Evolutionary conservation across 1,284 basidiomycete species (phyloP).

Genomic region (Sporisorium exsertum): DNA sequence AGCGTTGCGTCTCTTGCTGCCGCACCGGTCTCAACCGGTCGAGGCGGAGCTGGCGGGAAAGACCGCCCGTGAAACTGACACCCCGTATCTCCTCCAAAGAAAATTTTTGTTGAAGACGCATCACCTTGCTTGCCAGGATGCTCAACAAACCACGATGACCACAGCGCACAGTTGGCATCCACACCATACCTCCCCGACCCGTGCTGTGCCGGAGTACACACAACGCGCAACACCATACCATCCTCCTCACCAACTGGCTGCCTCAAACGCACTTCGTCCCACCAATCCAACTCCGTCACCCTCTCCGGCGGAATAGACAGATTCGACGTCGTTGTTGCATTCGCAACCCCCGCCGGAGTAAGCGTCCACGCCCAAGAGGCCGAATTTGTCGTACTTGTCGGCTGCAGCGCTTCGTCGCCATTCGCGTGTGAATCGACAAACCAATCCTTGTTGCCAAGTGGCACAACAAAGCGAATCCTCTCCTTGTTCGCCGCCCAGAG

Average conservation of each 20-base stretch:
- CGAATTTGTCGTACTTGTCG: constrained; percentile 1
- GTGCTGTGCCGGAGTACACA: constrained; percentile 67
- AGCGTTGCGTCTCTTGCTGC: constrained; percentile 5
- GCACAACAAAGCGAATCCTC: constrained; percentile 59
- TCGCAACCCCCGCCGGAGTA: constrained; percentile 15
- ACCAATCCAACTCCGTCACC: constrained; percentile 65
- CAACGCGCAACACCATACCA: constrained; percentile 15
- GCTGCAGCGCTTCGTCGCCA: background rate
- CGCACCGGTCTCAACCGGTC: constrained; percentile 7
- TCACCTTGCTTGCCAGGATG: constrained; percentile 11
- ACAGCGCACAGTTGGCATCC: constrained; percentile 57
- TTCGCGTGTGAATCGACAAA: constrained; percentile 31
- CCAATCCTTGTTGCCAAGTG: constrained; percentile 64
- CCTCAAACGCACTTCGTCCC: constrained; percentile 54
- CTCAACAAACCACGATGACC: constrained; percentile 63
- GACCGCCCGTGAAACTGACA: constrained; percentile 57
- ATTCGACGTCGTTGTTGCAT: constrained; percentile 24
- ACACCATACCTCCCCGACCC: constrained; percentile 60
- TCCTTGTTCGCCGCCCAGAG: constrained; percentile 53
- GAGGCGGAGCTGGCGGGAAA: constrained; percentile 37
- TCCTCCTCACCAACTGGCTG: constrained; percentile 1
- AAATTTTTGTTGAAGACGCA: constrained; percentile 23
- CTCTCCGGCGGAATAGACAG: constrained; percentile 49
- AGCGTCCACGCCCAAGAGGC: constrained; percentile 19
- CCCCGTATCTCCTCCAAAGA: constrained; percentile 67